Conservation (phyloP, 2,329 filamentous ascomycete species). For the Trichoderma hamatum region DNA sequence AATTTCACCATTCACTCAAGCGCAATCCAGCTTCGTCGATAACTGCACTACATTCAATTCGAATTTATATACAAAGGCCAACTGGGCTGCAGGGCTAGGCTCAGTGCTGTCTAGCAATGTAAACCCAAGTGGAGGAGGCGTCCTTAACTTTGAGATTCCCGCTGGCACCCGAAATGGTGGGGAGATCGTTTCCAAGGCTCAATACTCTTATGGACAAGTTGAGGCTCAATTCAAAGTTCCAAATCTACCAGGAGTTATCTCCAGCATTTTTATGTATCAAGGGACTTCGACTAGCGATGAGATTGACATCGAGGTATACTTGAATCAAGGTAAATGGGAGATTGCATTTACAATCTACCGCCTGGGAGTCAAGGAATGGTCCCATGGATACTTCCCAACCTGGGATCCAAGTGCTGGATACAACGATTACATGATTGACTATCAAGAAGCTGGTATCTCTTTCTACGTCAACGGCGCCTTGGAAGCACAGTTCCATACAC, state of each 20-base stretch:
- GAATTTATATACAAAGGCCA: neutral
- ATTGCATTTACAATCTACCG: slow-evolving; percentile 11
- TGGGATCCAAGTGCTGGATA: slow-evolving; percentile 10
- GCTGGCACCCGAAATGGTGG: neutral
- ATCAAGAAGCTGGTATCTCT: neutral
- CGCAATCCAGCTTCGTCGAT: neutral
- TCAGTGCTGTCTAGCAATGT: neutral
- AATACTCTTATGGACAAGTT: slow-evolving; percentile 7
- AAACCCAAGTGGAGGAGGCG: slow-evolving; percentile 12
- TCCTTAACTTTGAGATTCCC: slow-evolving; percentile 10
- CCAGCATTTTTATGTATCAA: slow-evolving; percentile 14
- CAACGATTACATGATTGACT: slow-evolving; percentile 13
- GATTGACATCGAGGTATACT: slow-evolving; percentile 13
- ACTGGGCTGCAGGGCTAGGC: neutral
- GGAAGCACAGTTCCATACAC: slow-evolving; percentile 4
- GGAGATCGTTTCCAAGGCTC: neutral
- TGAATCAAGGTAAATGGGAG: slow-evolving; percentile 10
- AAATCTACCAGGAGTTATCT: slow-evolving; percentile 1
- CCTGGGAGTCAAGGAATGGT: slow-evolving; percentile 5
- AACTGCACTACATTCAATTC: slow-evolving; percentile 5
- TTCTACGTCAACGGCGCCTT: slow-evolving; percentile 1
- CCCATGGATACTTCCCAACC: neutral
- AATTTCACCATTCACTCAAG: neutral
- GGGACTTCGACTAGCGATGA: slow-evolving; percentile 12
- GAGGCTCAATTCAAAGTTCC: slow-evolving; percentile 10